Evolutionary conservation across 352 stramenopile species (phyloP).

Genomic region (Phytophthora syringae): DNA sequence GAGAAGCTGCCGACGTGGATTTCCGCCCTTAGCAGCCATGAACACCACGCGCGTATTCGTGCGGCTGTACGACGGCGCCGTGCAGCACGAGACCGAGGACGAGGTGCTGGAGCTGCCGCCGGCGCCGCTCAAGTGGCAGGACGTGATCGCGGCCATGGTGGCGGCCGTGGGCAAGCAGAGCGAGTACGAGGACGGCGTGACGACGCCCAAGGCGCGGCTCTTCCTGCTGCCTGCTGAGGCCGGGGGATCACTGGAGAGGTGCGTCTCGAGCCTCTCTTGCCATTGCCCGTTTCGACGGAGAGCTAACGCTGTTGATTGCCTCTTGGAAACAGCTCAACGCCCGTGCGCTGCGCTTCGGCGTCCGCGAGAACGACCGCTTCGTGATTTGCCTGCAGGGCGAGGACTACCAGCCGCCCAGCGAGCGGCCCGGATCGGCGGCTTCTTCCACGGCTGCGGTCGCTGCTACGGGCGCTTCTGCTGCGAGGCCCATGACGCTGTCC

Average conservation of each 20-base stretch:
- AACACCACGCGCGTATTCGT: constrained; percentile 81
- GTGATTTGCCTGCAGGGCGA: constrained; percentile 74
- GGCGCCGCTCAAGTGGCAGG: constrained; percentile 72
- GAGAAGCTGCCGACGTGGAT: constrained; percentile 22
- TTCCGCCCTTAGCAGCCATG: constrained; percentile 24
- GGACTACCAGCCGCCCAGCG: constrained; percentile 61
- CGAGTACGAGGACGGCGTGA: constrained; percentile 51
- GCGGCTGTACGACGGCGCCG: constrained; percentile 68
- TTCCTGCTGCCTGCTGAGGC: constrained; percentile 68
- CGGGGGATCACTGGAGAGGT: constrained; percentile 73
- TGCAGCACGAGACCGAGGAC: constrained; percentile 60
- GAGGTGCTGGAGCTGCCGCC: constrained; percentile 73
- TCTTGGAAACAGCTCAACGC: constrained; percentile 57
- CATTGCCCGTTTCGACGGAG: neutral
- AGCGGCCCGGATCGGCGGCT: constrained; percentile 5
- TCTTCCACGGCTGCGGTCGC: neutral
- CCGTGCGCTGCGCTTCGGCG: constrained; percentile 73
- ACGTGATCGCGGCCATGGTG: constrained; percentile 70
- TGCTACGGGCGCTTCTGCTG: constrained; percentile 12
- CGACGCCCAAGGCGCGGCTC: constrained; percentile 53
- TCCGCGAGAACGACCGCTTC: constrained; percentile 82
- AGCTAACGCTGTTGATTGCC: constrained; percentile 24
- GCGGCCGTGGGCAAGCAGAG: constrained; percentile 57
- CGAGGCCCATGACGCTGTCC: constrained; percentile 22
- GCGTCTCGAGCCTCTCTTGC: constrained; percentile 2